phyloP scores from a whole-genome alignment of 208 protist species.

The Acanthamoeba healyi region DNA sequence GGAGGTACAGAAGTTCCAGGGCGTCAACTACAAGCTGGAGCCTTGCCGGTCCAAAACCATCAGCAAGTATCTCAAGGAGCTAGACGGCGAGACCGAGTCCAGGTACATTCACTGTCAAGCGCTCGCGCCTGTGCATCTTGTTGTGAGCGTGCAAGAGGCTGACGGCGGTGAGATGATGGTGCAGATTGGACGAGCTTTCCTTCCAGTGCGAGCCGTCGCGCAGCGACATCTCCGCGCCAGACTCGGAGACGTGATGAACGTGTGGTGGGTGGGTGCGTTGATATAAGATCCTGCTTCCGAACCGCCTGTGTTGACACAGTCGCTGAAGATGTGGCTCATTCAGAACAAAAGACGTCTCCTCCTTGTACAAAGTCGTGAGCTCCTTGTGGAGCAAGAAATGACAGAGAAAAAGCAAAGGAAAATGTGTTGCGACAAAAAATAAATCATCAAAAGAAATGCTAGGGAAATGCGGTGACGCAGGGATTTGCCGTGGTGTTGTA shows the following conservation, averaged over 20 bases:
- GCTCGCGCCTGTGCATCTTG: too few species aligned
- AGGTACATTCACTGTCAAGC: not conserved
- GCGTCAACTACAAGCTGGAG: conserved; percentile 38
- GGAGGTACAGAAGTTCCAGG: conserved; percentile 51
- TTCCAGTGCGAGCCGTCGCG: conserved; percentile 10
- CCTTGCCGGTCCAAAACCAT: conserved; percentile 37
- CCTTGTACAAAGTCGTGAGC: too few species aligned
- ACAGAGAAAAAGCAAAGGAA: too few species aligned
- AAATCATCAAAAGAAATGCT: not conserved
- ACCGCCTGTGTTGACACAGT: too few species aligned
- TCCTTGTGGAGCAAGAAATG: too few species aligned
- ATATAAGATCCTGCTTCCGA: too few species aligned
- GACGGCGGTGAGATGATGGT: too few species aligned
- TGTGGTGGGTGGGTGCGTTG: too few species aligned
- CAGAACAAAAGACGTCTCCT: too few species aligned
- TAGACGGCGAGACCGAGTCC: conserved; percentile 11
- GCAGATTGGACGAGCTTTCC: conserved; percentile 4
- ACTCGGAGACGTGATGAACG: not conserved
- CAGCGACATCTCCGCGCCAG: not conserved
- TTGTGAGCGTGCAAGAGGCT: too few species aligned
- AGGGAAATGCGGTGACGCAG: not conserved
- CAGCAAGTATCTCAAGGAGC: conserved; percentile 29
- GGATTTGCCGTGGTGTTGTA: not conserved
- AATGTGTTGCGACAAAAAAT: not conserved
- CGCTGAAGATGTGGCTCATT: too few species aligned